Base-by-base conservation (phyloP, 192 early-diverging fungal species). In the Chytriomyces sp. region DNA sequence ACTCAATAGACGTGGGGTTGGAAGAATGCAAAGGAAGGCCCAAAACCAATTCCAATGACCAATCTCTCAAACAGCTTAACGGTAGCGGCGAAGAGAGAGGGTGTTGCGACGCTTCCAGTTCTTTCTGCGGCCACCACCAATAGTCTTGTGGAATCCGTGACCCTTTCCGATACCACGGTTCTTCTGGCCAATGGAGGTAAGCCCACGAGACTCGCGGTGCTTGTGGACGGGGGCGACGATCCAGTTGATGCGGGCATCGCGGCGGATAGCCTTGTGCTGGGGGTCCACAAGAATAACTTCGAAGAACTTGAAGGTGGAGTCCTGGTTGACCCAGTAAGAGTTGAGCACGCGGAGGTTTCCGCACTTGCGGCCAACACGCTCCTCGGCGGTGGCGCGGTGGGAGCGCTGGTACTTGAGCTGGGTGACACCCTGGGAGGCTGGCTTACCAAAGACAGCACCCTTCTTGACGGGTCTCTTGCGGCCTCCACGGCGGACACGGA, bases 261-360 rank as follows among this genome's bases (percentile, higher is more conserved):
- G 93, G 75, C 97, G 94, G 88, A 99, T 98, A 73, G 92, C 94
- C 90, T 95, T 95, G 93, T 99, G 97, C 70, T 82, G 78, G 72
- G 95, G 95, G 84, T 99, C 97, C 73, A 98, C 96, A 65, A 94
- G 90, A 83, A 99, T 98, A 79, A 99, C 93, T 85, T 99, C 97
- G 86, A 85, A 98, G 91, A 91, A 99, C 90, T 99, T 99, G 93
- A 93, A 99, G 80, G 94, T 95, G 62, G 97, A 85, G 86, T 98
- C 97, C 89, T 95, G 77, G 91, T 99, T 99, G 70, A 99, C 91
- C 97, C 97, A 99, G 93, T 99, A 99, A 63, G 94, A 96, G 94
- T 96, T 99, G 70, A 99, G 86, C 64, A 99, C 96, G 74, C 97
- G 93, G 82, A 99, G 87, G 90, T 98, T 98, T 71, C 85, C 88